Percentiles rank a stretch among this genome's conserved stretches.
Evolutionary conservation across 805 yeast genomes (phyloP).

Genomic region (Yarrowia divulgata): DNA sequence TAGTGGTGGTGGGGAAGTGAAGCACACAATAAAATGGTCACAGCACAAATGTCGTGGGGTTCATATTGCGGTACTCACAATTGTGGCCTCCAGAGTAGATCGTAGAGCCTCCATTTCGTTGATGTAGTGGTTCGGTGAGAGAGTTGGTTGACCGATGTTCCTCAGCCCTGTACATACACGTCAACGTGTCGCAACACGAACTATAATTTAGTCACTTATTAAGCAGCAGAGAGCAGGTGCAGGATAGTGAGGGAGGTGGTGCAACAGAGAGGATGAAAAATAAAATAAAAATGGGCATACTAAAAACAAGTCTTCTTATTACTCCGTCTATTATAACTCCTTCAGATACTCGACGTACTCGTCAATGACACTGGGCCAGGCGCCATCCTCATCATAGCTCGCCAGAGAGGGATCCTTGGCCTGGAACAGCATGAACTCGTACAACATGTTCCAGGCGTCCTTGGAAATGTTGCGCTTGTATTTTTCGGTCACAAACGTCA

Average conservation of each 20-base stretch:
- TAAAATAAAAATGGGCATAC: too few relatives aligned
- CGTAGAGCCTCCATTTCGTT: constrained; percentile 29
- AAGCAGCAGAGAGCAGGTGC: neutral
- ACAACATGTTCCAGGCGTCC: constrained; percentile 89
- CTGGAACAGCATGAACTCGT: constrained; percentile 63
- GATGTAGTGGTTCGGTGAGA: constrained; percentile 1
- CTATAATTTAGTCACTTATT: constrained; percentile 27
- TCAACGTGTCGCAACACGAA: constrained; percentile 31
- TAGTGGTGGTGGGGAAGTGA: neutral
- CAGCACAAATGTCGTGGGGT: too few relatives aligned
- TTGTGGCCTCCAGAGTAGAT: constrained; percentile 39
- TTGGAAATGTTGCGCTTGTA: constrained; percentile 61
- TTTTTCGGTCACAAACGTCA: constrained; percentile 57
- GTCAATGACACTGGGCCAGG: constrained; percentile 94
- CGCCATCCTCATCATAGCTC: constrained; percentile 76
- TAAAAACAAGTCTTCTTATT: too few relatives aligned
- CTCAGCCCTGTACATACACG: constrained; percentile 3
- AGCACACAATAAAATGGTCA: too few relatives aligned
- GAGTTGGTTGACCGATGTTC: neutral
- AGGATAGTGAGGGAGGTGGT: neutral
- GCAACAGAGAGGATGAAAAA: neutral
- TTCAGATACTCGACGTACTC: constrained; percentile 70
- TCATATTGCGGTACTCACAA: constrained; percentile 2
- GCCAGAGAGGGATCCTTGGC: constrained; percentile 59
- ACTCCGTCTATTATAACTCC: neutral